Conservation (phyloP, 495 filamentous ascomycete species). For the Mycothermus thermophilus region DNA sequence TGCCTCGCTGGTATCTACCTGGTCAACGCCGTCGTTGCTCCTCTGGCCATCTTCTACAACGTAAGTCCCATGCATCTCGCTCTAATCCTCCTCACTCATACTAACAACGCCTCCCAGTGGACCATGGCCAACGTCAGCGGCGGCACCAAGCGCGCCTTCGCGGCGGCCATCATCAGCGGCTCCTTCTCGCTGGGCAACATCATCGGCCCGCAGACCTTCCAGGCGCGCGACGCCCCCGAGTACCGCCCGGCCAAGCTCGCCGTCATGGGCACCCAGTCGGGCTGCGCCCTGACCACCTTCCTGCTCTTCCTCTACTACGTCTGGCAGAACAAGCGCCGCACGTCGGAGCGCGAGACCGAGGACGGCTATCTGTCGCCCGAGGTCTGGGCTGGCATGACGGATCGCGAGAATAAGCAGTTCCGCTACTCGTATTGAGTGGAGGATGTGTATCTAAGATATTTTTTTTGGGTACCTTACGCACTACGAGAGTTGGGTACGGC, state of each 20-base stretch:
- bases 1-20: slow-evolving; percentile 52
- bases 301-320: slow-evolving; percentile 22
- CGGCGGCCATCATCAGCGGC: slow-evolving; percentile 39
- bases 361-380: slow-evolving; percentile 20
- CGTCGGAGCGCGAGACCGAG: slow-evolving; percentile 13
- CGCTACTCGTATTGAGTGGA: slow-evolving; percentile 23
- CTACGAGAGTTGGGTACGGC: no score
- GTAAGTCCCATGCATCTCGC: slow-evolving; percentile 6
- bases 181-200: slow-evolving; percentile 53
- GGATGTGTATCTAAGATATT: no score
- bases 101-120: slow-evolving; percentile 12
- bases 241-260: slow-evolving; percentile 51
- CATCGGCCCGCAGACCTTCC: slow-evolving; percentile 57
- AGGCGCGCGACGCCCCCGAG: slow-evolving; percentile 41
- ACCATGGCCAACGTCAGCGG: slow-evolving; percentile 25
- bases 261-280: slow-evolving; percentile 29
- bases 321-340: slow-evolving; percentile 24
- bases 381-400: slow-evolving; percentile 22
- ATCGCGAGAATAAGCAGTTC: slow-evolving; percentile 28
- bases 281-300: slow-evolving; percentile 21
- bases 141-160: slow-evolving; percentile 26
- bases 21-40: slow-evolving; percentile 44
- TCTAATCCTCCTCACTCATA: neutral
- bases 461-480: no score
- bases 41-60: slow-evolving; percentile 31